A percentile compares a stretch with the other conserved stretches of the same genome.
Conservation (phyloP, 371 early-diverging fungal genomes). For the Lichtheimia ornata region DNA sequence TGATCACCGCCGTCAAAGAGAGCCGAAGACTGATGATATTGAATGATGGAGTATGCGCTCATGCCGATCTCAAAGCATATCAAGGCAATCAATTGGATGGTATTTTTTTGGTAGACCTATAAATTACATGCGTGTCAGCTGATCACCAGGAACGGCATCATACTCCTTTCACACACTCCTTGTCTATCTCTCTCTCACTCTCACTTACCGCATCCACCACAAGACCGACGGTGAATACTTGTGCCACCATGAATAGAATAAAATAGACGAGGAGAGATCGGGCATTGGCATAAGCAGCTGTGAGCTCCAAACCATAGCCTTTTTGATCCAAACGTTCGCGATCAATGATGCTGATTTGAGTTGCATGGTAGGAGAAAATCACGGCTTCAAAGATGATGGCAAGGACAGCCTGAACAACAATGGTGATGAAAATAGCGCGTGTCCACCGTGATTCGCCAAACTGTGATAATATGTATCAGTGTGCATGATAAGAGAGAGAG, state of each 20-base stretch:
- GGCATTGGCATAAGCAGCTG: slow-evolving; percentile 46
- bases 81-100: slow-evolving; percentile 53
- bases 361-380: slow-evolving; percentile 39
- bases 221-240: slow-evolving; percentile 44
- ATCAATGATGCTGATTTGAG: slow-evolving; percentile 42
- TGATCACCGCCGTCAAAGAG: slow-evolving; percentile 34
- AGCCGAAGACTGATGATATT: slow-evolving; percentile 49
- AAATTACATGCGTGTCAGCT: not conserved
- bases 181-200: no score
- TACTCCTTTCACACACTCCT: not conserved
- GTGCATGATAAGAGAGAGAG: no score
- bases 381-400: slow-evolving; percentile 49
- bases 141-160: not conserved
- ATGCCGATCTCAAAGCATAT: slow-evolving; percentile 51
- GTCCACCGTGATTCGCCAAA: slow-evolving; percentile 58
- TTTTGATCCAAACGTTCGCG: slow-evolving; percentile 32
- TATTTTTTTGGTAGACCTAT: slow-evolving; percentile 54
- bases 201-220: slow-evolving; percentile 49
- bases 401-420: slow-evolving; percentile 39
- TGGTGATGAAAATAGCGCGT: slow-evolving; percentile 41
- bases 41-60: slow-evolving; percentile 49
- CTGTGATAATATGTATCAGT: slow-evolving; percentile 16
- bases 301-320: slow-evolving; percentile 6
- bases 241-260: slow-evolving; percentile 48
- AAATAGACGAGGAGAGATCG: slow-evolving; percentile 49